phyloP scores from a whole-genome alignment of 768 basidiomycete species.

The Suillus tomentosus region DNA sequence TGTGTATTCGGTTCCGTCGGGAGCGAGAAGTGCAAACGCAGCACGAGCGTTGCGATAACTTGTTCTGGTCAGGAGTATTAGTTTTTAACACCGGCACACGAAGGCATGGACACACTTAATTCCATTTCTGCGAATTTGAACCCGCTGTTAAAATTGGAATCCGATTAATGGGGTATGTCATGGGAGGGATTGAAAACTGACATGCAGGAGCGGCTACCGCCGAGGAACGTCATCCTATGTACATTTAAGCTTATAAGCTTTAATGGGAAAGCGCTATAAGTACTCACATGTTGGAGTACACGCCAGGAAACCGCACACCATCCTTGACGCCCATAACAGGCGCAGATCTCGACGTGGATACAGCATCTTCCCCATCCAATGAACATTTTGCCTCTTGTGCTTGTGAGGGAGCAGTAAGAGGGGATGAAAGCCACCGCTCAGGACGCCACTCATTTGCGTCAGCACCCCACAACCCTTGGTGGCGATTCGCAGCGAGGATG shows the following conservation, averaged over 20 bases:
- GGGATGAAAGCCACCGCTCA: constrained; percentile 48
- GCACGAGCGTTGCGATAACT: background rate
- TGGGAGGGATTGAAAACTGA: background rate
- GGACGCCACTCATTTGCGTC: constrained; percentile 53
- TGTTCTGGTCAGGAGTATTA: background rate
- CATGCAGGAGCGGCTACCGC: constrained; percentile 7
- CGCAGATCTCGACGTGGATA: background rate
- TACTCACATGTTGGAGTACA: constrained; percentile 7
- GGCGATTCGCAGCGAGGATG: constrained; percentile 40
- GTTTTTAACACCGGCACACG: background rate
- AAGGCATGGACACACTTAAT: constrained; percentile 1
- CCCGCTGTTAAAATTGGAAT: background rate
- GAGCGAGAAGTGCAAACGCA: constrained; percentile 25
- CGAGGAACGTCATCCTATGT: constrained; percentile 7
- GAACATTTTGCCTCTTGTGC: background rate
- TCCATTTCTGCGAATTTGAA: constrained; percentile 8
- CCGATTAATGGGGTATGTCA: background rate
- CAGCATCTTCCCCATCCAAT: constrained; percentile 24
- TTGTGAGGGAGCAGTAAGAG: constrained; percentile 30
- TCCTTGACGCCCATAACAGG: background rate
- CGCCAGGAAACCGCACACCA: constrained; percentile 23
- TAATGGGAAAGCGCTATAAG: background rate
- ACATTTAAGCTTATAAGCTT: background rate
- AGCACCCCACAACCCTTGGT: constrained; percentile 45
- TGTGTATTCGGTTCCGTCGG: constrained; percentile 12